These are phyloP conservation scores for Podila epigama DNA, from an alignment of 192 early-diverging fungal species.

Conservation along the genomic window DNA sequence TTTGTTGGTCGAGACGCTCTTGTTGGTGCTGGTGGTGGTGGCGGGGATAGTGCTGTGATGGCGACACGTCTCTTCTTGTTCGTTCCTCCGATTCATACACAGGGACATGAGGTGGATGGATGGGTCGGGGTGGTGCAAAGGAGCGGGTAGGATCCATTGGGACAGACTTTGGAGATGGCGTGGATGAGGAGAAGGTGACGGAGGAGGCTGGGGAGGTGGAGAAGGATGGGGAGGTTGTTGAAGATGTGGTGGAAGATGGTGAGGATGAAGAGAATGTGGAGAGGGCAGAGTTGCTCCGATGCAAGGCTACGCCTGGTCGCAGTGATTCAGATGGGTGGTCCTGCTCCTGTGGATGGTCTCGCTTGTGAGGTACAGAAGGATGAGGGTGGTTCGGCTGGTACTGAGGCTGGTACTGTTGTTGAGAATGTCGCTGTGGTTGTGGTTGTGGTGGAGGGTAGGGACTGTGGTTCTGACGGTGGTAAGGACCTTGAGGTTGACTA, in stretches of 20 bases:
- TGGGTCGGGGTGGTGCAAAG: neutral
- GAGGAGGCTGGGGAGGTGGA: neutral
- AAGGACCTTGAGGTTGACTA: too few relatives aligned
- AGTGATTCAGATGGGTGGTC: neutral
- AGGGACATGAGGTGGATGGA: neutral
- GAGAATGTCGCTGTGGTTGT: neutral
- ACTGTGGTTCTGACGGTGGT: neutral
- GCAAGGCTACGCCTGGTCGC: neutral
- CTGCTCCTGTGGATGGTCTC: neutral
- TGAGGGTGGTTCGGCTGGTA: neutral
- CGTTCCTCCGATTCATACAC: neutral
- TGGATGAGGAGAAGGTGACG: neutral
- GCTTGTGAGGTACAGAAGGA: neutral
- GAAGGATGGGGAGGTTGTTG: neutral
- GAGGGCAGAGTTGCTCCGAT: neutral
- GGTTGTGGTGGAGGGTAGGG: neutral
- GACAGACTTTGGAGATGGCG: neutral
- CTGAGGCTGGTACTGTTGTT: conserved; percentile 5
- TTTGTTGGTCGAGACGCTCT: neutral
- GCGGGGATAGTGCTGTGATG: neutral
- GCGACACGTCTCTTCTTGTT: neutral
- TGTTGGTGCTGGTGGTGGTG: neutral
- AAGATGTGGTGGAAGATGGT: conserved; percentile 5
- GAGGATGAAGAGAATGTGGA: neutral
- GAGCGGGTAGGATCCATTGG: neutral